Percentiles rank a stretch among this genome's conserved stretches.
These are phyloP conservation scores for Globisporangium ultimum DNA, from an alignment of 352 stramenopile species.

Conservation along the genomic window DNA sequence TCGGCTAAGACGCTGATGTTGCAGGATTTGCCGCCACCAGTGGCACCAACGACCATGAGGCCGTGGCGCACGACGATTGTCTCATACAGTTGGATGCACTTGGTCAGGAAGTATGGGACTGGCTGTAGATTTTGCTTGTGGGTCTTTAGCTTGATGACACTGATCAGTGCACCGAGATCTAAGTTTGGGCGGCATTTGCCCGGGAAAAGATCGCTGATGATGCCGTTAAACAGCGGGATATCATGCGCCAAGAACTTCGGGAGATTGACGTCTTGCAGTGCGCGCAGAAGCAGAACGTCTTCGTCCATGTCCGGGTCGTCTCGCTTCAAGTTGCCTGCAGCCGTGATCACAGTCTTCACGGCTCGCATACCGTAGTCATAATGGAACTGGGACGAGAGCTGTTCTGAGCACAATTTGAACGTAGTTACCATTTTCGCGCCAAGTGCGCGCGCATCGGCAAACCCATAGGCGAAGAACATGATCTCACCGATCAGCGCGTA, in stretches of 20 bases:
- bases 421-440: conserved; percentile 87
- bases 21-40: conserved; percentile 87
- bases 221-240: conserved; percentile 94
- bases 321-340: conserved; percentile 88
- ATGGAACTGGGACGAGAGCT: conserved; percentile 87
- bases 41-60: conserved; percentile 94
- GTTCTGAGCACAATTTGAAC: conserved; percentile 88
- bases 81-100: conserved; percentile 95
- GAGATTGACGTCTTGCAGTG: conserved; percentile 95
- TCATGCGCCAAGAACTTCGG: conserved; percentile 95
- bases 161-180: conserved; percentile 84
- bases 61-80: conserved; percentile 93
- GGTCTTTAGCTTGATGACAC: conserved; percentile 89
- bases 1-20: conserved; percentile 91
- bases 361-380: conserved; percentile 92
- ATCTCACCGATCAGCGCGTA: conserved; percentile 89
- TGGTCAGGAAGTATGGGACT: conserved; percentile 91
- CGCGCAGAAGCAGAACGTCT: conserved; percentile 90
- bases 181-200: conserved; percentile 86
- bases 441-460: conserved; percentile 43
- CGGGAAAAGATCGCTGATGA: conserved; percentile 94
- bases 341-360: conserved; percentile 89
- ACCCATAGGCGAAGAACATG: conserved; percentile 91
- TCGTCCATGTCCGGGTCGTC: conserved; percentile 91
- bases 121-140: conserved; percentile 82